A percentile compares a stretch with the other conserved stretches of the same genome.
Conservation (phyloP, 2,329 filamentous ascomycete genomes). For the Sporothrix brunneoviolacea region DNA sequence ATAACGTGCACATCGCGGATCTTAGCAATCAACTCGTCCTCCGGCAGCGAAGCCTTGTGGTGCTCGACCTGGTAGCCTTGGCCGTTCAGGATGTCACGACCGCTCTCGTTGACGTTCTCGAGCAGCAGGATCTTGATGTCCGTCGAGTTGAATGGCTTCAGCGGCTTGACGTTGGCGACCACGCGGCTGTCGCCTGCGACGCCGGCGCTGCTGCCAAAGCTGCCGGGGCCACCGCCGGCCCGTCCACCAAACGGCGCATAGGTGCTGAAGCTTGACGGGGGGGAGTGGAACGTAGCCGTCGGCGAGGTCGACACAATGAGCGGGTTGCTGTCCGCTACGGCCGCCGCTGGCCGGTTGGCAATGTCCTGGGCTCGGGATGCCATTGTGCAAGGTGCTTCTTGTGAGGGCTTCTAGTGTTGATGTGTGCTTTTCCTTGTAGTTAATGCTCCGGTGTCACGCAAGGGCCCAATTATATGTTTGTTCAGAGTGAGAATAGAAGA, state of each 20-base stretch:
- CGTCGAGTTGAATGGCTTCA: constrained; percentile 92
- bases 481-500: no score
- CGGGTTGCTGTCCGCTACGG: constrained; percentile 28
- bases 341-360: constrained; percentile 40
- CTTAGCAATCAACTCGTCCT: constrained; percentile 93
- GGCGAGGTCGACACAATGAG: constrained; percentile 70
- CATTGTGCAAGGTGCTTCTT: no score
- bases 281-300: constrained; percentile 66
- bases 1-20: constrained; percentile 95
- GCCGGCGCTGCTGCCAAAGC: constrained; percentile 28
- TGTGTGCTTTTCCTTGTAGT: background rate
- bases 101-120: constrained; percentile 92
- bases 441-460: no score
- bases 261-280: constrained; percentile 52
- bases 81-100: constrained; percentile 68
- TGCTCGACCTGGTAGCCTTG: constrained; percentile 97
- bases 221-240: background rate
- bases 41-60: constrained; percentile 79
- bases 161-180: constrained; percentile 55
- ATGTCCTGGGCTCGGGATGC: constrained; percentile 19
- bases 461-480: no score
- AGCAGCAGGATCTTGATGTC: constrained; percentile 95
- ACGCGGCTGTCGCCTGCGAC: constrained; percentile 27
- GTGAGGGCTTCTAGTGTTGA: no score
- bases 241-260: constrained; percentile 20